Base-by-base conservation (phyloP, 306 rosid species). In the Lathyrus aphaca region DNA sequence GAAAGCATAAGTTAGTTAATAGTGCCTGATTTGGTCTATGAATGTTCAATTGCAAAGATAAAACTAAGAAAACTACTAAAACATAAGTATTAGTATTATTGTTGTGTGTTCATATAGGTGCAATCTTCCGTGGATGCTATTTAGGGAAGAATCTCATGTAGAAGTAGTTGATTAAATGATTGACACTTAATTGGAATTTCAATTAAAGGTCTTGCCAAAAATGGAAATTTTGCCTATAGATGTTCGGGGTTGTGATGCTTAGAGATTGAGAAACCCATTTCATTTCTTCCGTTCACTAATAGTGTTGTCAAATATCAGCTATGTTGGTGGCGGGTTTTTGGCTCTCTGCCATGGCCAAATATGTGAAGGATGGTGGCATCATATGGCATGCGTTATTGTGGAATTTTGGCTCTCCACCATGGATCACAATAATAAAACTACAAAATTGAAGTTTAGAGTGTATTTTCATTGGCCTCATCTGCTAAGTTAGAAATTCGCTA, bases 151-250 rank as follows among this genome's bases (percentile, higher is more conserved):
- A 4, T 61, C 19, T 35, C 29, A 42, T 11, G 51, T 69, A 39
- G 40, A 11, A 23, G 6, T 59, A 59, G 43, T 35, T 75, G 71
- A 40, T 10, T 43, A 38, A 56, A 38, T 69, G 1, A 10, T 51
- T 25, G 27, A 39, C 2, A 23, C 48, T 64, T 45, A 29, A 51
- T 64, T 19, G 55, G 49, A 54, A 44, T 44, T 44, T 1, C 17
- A 58, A 40, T 79, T 49, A 11, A 45, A 21, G 60, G 43, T 79
- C 13, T 68, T 46, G 1, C 29, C 8, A 19, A 45, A 66, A 60
- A 30, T 35, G 80, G 32, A 35, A 32, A 68, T 4, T n/a, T 66
- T 48, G 12, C 30, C 0, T 67, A 12, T 32, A 7, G 29, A n/a
- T 43, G 39, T 63, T 51, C 14, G 12, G 49, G 71, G 64, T 50